Evolutionary conservation across 768 basidiomycete species (phyloP), one percentile per base, ranked within the genome.

Genomic region (Russula virescens): DNA sequence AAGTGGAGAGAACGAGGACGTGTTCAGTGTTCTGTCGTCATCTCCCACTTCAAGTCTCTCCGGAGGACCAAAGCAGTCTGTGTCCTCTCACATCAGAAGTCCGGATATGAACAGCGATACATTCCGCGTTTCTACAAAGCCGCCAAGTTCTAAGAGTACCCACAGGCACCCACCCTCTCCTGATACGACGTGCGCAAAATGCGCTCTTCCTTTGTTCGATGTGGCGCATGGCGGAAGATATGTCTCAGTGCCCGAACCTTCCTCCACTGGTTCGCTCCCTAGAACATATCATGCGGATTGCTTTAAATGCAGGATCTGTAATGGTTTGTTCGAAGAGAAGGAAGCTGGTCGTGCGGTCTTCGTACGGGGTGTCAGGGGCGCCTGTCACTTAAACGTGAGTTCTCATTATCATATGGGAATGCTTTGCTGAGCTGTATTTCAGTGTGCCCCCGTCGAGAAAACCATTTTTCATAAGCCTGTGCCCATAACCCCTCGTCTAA

Each of bases 241-340:
- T 71, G 82, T 91, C 35, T 88, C 87, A 2, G 81, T 91, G 31
- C 88, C 89, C 8, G 82, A 75, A 55, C 73, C 70, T 40, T 68
- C 73, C 2, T 70, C 68, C 60, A 74, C 75, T 48, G 78, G 74
- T 34, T 76, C 76, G 19, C 73, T 75, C 25, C 79, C 83, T n/a
- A 80, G 80, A 71, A 78, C 80, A 23, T 93, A 88, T 68, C 91
- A 94, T 66, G 78, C 81, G 3, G 80, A 83, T 47, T 94, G 91
- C 71, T 92, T 94, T 73, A 83, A 80, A 56, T 94, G 91, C 68
- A 76, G 72, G 23, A 75, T 87, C 23, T 94, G 91, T 68, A 76
- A 82, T 48, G 79, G 81, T 19, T 69, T 77, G 10, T 90, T 94
- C 68, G 81, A 80, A 64, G 87, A 88, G 69, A 76, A 75, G 40